These are phyloP conservation scores for Arthroderma uncinatum DNA, from an alignment of 2,329 filamentous ascomycete species.

Conservation along the genomic window DNA sequence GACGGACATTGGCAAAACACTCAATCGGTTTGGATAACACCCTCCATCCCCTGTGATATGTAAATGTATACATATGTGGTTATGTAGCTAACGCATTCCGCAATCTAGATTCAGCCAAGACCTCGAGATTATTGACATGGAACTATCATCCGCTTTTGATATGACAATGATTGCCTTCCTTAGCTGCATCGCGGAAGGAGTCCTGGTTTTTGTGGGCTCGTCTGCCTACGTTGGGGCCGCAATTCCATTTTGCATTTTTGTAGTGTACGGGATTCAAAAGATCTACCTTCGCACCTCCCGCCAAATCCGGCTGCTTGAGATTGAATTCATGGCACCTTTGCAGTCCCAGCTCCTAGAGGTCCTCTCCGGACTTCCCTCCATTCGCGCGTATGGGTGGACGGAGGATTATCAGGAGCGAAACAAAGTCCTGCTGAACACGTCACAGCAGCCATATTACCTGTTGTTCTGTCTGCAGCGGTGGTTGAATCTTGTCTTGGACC, in stretches of 20 bases:
- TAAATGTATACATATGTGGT: not conserved
- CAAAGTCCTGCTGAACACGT: slow-evolving; percentile 23
- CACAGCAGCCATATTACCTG: slow-evolving; percentile 29
- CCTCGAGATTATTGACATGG: not conserved
- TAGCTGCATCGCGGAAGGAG: slow-evolving; percentile 16
- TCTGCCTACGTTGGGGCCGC: slow-evolving; percentile 22
- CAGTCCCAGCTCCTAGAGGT: slow-evolving; percentile 28
- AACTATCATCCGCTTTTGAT: not conserved
- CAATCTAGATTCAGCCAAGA: slow-evolving; percentile 5
- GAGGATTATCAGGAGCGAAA: slow-evolving; percentile 17
- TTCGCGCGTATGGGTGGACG: slow-evolving; percentile 8
- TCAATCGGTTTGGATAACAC: not conserved
- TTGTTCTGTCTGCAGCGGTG: slow-evolving; percentile 27
- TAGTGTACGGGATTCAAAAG: slow-evolving; percentile 26
- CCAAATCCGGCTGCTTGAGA: slow-evolving; percentile 34
- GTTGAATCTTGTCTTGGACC: slow-evolving; percentile 31
- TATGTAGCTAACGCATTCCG: not conserved
- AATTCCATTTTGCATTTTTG: slow-evolving; percentile 17
- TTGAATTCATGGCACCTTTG: slow-evolving; percentile 34
- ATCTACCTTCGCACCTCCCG: slow-evolving; percentile 37
- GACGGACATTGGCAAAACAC: slow-evolving; percentile 5
- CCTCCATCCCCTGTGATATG: not conserved
- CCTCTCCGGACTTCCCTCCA: slow-evolving; percentile 19
- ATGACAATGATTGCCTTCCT: not conserved
- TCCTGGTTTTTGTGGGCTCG: slow-evolving; percentile 17